phyloP scores from a whole-genome alignment of 1,284 basidiomycete genomes.

The Puccinia triticina region DNA sequence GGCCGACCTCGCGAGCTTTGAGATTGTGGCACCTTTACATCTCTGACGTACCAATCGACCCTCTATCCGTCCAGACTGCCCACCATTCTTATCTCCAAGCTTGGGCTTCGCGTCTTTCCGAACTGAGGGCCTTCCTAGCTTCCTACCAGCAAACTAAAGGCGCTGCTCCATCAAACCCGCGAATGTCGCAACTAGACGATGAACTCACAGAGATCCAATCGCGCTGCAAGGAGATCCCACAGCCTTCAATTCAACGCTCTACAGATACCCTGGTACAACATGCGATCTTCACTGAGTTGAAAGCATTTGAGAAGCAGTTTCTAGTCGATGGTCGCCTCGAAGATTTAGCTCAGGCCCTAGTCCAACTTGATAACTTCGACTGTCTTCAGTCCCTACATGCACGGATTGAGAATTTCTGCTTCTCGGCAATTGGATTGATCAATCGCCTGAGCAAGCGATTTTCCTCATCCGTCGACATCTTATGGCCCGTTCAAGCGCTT shows the following conservation, averaged over 20 bases:
- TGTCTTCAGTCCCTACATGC: constrained; percentile 16
- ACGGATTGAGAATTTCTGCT: constrained; percentile 39
- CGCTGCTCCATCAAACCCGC: constrained; percentile 12
- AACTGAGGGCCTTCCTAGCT: constrained; percentile 19
- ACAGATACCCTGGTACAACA: constrained; percentile 25
- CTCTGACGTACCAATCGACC: constrained; percentile 50
- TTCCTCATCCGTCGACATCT: constrained; percentile 36
- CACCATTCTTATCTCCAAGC: constrained; percentile 46
- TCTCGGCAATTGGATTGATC: constrained; percentile 44
- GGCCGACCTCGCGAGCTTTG: constrained; percentile 11
- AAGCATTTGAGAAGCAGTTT: constrained; percentile 45
- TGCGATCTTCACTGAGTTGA: constrained; percentile 45
- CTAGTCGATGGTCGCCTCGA: constrained; percentile 28
- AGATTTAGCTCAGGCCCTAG: neutral
- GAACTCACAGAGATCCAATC: constrained; percentile 9
- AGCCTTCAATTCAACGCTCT: constrained; percentile 37
- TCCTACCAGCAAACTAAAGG: neutral
- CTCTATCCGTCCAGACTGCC: constrained; percentile 46
- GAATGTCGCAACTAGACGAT: constrained; percentile 20
- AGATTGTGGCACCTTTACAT: constrained; percentile 42
- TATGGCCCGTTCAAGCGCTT: constrained; percentile 40
- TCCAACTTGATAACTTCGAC: neutral
- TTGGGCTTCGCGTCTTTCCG: constrained; percentile 17
- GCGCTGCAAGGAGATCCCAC: constrained; percentile 26
- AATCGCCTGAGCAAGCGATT: constrained; percentile 40